These are phyloP conservation scores for Trypanosoma boissoni DNA, from an alignment of 208 protist genomes.

Conservation along the genomic window DNA sequence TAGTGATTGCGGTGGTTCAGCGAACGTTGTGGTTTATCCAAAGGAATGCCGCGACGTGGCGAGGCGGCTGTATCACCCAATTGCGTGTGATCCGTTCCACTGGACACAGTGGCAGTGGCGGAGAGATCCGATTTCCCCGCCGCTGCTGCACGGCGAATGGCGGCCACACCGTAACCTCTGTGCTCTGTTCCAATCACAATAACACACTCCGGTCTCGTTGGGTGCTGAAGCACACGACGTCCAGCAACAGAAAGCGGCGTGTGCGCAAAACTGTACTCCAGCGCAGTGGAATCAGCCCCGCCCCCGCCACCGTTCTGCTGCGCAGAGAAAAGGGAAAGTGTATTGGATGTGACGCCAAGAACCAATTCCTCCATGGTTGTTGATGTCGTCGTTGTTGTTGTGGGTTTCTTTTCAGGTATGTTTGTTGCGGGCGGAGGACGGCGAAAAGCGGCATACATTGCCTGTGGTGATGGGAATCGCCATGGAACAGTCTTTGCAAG, in stretches of 20 bases:
- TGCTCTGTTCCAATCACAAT: slow-evolving; percentile 65
- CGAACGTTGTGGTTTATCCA: slow-evolving; percentile 47
- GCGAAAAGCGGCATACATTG: slow-evolving; percentile 58
- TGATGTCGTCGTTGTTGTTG: too few species aligned
- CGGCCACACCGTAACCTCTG: slow-evolving; percentile 49
- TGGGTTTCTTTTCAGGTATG: too few species aligned
- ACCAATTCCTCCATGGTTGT: slow-evolving; percentile 68
- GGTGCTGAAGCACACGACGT: slow-evolving; percentile 62
- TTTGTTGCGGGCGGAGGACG: slow-evolving; percentile 31
- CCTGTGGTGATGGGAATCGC: slow-evolving; percentile 58
- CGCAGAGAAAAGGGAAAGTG: slow-evolving; percentile 53
- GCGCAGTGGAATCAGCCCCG: slow-evolving; percentile 22
- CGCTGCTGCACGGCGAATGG: slow-evolving; percentile 28
- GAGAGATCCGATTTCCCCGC: too few species aligned
- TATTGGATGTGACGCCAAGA: slow-evolving; percentile 51
- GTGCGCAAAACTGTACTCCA: slow-evolving; percentile 74
- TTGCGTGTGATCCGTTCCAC: too few species aligned
- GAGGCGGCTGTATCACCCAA: too few species aligned
- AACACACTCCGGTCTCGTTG: slow-evolving; percentile 54
- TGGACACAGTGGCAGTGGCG: too few species aligned
- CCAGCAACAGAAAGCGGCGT: slow-evolving; percentile 60
- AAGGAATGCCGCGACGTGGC: slow-evolving; percentile 26
- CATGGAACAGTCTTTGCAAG: slow-evolving; percentile 64
- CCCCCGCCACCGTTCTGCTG: slow-evolving; percentile 34
- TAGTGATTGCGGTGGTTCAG: slow-evolving; percentile 57